Evolutionary conservation across 805 yeast genomes (phyloP).

Genomic region (Schwanniomyces occidentalis): DNA sequence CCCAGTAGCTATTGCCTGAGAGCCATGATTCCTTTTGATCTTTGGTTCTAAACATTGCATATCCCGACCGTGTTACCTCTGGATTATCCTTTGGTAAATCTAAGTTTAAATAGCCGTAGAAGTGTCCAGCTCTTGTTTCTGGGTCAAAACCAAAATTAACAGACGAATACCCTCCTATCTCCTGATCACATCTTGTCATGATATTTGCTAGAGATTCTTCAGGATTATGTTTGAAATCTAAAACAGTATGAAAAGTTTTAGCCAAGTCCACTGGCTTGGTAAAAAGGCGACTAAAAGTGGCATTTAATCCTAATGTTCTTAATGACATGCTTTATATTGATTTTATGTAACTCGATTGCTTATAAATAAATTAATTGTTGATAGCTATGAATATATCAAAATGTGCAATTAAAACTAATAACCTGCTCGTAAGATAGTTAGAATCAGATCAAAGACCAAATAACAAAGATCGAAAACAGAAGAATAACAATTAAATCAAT

Average conservation of each 20-base stretch:
- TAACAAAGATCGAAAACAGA: too few relatives aligned
- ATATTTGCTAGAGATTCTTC: slow-evolving; percentile 47
- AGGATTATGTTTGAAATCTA: slow-evolving; percentile 57
- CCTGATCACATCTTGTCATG: slow-evolving; percentile 68
- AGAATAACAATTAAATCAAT: too few relatives aligned
- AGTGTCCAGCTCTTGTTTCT: slow-evolving; percentile 32
- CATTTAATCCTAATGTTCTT: slow-evolving; percentile 40
- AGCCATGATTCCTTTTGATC: slow-evolving; percentile 57
- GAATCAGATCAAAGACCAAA: slow-evolving; percentile 1
- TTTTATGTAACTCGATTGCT: not conserved
- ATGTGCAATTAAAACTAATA: not conserved
- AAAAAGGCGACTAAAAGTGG: slow-evolving; percentile 37
- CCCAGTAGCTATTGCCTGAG: slow-evolving; percentile 58
- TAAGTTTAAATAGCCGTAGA: slow-evolving; percentile 63
- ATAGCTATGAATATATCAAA: not conserved
- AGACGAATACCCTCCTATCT: slow-evolving; percentile 77
- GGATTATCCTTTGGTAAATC: slow-evolving; percentile 66
- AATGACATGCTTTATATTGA: slow-evolving; percentile 37
- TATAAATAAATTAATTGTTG: too few relatives aligned
- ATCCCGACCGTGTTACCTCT: slow-evolving; percentile 66
- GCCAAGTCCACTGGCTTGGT: slow-evolving; percentile 29
- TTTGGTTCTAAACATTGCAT: slow-evolving; percentile 81
- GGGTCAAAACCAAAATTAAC: slow-evolving; percentile 49
- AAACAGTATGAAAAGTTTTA: slow-evolving; percentile 41
- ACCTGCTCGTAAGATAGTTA: not conserved